These are phyloP conservation scores for Axilococcus clingmanii DNA, from an alignment of 139 green algal species.

Conservation along the genomic window DNA sequence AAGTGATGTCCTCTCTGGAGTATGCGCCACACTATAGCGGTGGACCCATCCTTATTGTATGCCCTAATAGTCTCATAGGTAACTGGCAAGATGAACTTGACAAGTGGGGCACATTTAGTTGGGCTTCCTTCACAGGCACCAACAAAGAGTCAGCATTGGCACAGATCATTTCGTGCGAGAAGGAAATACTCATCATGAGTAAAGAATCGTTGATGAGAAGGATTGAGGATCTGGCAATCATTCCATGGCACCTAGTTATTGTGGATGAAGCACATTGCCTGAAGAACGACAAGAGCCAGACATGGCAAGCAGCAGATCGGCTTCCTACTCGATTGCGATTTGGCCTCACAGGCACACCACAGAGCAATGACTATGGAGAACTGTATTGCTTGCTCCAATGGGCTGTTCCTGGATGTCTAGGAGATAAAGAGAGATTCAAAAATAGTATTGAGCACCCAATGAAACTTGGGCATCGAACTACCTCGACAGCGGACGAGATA, in stretches of 20 bases:
- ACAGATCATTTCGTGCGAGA: not conserved
- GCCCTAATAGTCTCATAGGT: conserved; percentile 42
- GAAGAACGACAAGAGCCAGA: conserved; percentile 37
- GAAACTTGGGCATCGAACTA: not conserved
- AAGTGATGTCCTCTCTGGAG: not conserved
- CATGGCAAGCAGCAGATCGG: conserved; percentile 9
- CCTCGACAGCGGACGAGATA: not conserved
- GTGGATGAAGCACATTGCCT: conserved; percentile 54
- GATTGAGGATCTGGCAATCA: conserved; percentile 2
- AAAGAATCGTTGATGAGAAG: conserved; percentile 17
- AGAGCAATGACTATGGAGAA: conserved; percentile 60
- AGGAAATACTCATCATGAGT: conserved; percentile 28
- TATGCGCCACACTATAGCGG: conserved; percentile 2
- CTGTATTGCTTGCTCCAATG: conserved; percentile 22
- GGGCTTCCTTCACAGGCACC: conserved; percentile 6
- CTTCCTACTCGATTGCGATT: conserved; percentile 29
- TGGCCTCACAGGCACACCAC: conserved; percentile 29
- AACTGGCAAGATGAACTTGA: conserved; percentile 61
- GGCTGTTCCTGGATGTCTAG: conserved; percentile 1
- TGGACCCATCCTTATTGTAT: conserved; percentile 57
- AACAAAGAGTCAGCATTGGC: not conserved
- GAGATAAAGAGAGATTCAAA: conserved; percentile 5
- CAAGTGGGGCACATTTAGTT: conserved; percentile 31
- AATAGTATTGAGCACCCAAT: not conserved
- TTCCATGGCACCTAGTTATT: conserved; percentile 34